Evolutionary conservation across 345 rosid genomes (phyloP).

Genomic region (Populus nigra): DNA sequence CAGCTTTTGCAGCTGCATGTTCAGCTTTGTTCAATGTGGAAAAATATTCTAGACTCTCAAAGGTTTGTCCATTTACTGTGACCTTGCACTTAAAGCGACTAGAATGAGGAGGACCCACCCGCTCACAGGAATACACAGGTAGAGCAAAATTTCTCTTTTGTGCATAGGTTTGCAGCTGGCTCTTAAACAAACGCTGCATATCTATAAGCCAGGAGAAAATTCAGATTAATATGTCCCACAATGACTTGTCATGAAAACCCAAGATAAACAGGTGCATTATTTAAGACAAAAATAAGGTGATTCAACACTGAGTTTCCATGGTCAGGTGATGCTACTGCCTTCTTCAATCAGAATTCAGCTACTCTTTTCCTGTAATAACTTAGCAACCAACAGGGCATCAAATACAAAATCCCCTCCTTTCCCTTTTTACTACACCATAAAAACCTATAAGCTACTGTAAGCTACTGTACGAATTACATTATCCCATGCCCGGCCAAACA

Average conservation of each 20-base stretch:
- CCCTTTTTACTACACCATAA: background rate
- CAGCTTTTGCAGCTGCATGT: constrained; percentile 61
- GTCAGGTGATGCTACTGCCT: background rate
- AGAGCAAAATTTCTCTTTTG: constrained; percentile 42
- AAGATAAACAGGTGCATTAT: background rate
- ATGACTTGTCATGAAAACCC: background rate
- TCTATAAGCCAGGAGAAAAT: constrained; percentile 20
- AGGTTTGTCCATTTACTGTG: constrained; percentile 43
- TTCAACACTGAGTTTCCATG: background rate
- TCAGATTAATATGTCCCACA: background rate
- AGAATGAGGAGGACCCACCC: constrained; percentile 62
- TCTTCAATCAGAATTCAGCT: background rate
- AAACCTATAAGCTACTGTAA: background rate
- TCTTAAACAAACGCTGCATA: constrained; percentile 38
- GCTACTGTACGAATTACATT: background rate
- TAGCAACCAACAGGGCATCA: background rate
- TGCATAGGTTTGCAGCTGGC: constrained; percentile 44
- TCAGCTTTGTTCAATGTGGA: constrained; percentile 60
- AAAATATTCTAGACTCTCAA: constrained; percentile 34
- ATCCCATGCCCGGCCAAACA: background rate
- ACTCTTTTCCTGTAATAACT: background rate
- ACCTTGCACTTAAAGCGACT: constrained; percentile 48
- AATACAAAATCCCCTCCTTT: background rate
- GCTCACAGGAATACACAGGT: constrained; percentile 49
- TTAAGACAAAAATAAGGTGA: background rate